Evolutionary conservation across 2,329 filamentous ascomycete species (phyloP), one percentile per base, ranked within the genome.

Genomic region (Alternaria sp.): DNA sequence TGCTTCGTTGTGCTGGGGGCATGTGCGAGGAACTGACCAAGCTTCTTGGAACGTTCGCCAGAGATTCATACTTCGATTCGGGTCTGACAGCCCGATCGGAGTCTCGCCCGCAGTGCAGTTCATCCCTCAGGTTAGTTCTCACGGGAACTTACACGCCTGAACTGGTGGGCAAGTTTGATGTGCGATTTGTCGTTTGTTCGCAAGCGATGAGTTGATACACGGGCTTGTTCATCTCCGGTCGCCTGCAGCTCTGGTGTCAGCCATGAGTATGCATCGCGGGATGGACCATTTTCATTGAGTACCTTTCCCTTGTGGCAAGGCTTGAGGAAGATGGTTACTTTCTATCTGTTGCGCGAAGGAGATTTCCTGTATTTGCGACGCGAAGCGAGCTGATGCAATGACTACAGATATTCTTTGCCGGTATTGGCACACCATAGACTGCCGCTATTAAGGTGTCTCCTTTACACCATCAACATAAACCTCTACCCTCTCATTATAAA

Each of bases 401-500:
- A n/a, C n/a, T n/a, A n/a, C n/a, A n/a, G n/a, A n/a, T n/a, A n/a
- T n/a, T n/a, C n/a, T n/a, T n/a, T n/a, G n/a, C n/a, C n/a, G n/a
- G n/a, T n/a, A n/a, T n/a, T n/a, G n/a, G n/a, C n/a, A n/a, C n/a
- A n/a, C n/a, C n/a, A n/a, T n/a, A n/a, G 21, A 21, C 21, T 3
- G 21, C 21, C 21, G 21, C 21, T 21, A 21, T 21, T 4, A 21
- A 21, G 21, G 21, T 4, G 21, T 21, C 21, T 21, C 21, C 21
- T 23, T 79, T n/a, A 79, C 72, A 1, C 88, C 88, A 64, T 88
- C 86, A 6, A 90, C 67, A 59, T 82, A 80, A n/a, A 91, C 83
- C 63, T 90, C 87, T 2, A 91, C 87, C 77, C 88, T 89, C 74
- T 91, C 89, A 65, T 91, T 90, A 66, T 90, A 91, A 63, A 91